These are phyloP conservation scores for Aspergillus proliferans DNA, from an alignment of 2,329 filamentous ascomycete genomes.

Conservation along the genomic window DNA sequence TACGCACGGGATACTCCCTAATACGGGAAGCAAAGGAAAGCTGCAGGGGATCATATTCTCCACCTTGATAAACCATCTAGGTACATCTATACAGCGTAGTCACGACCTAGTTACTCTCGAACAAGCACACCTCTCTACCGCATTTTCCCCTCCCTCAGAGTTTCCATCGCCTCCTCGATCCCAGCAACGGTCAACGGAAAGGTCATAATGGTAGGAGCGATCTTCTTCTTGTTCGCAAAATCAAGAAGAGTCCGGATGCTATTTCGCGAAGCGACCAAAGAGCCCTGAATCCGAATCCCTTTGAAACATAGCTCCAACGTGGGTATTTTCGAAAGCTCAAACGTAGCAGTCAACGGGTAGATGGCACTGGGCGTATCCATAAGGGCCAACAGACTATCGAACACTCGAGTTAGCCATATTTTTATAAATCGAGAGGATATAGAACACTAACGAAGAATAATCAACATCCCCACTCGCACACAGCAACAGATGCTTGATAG, in stretches of 20 bases:
- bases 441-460: conserved; percentile 8
- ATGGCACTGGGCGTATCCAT: conserved; percentile 21
- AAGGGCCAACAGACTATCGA: conserved; percentile 13
- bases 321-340: conserved; percentile 15
- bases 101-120: conserved; percentile 1
- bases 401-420: background rate
- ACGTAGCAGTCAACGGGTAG: conserved; percentile 21
- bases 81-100: background rate
- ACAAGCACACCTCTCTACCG: conserved; percentile 44
- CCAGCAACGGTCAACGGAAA: conserved; percentile 51
- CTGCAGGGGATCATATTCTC: too few species aligned
- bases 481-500: conserved; percentile 12
- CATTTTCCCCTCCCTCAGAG: conserved; percentile 40
- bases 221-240: conserved; percentile 55
- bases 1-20: too few species aligned
- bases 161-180: conserved; percentile 43
- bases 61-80: too few species aligned
- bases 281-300: conserved; percentile 57
- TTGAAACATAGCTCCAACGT: conserved; percentile 45
- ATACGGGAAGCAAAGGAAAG: too few species aligned
- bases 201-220: conserved; percentile 59
- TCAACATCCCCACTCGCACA: conserved; percentile 9
- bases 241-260: conserved; percentile 59
- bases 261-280: conserved; percentile 56
- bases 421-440: background rate